Percentiles rank a stretch among this genome's conserved stretches.
Conservation (phyloP, 2,329 filamentous ascomycete species). For the Penicillium thymicola region DNA sequence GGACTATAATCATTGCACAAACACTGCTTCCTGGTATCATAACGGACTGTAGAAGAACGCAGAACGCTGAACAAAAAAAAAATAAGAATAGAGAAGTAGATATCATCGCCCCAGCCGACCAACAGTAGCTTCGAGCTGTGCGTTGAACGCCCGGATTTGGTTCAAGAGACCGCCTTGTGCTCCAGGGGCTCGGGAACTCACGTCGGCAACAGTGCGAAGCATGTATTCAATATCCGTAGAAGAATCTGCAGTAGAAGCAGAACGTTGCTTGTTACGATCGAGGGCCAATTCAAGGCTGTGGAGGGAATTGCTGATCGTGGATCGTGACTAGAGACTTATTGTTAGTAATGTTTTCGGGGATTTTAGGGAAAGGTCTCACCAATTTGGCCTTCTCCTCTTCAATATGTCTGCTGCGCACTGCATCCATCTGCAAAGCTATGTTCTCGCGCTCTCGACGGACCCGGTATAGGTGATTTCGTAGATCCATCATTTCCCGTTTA, state of each 20-base stretch:
- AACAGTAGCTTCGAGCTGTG: slow-evolving; percentile 39
- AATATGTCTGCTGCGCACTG: slow-evolving; percentile 42
- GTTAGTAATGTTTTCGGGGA: slow-evolving; percentile 8
- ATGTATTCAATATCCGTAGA: slow-evolving; percentile 42
- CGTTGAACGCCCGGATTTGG: slow-evolving; percentile 43
- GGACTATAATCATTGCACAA: not conserved
- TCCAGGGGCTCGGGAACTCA: slow-evolving; percentile 39
- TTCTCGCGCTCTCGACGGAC: slow-evolving; percentile 50
- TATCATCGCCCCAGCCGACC: slow-evolving; percentile 26
- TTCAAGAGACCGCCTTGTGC: slow-evolving; percentile 41
- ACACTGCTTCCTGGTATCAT: slow-evolving; percentile 7
- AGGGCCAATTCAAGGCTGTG: slow-evolving; percentile 43
- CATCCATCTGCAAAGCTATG: slow-evolving; percentile 50
- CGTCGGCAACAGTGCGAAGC: slow-evolving; percentile 41
- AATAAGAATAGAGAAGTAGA: slow-evolving; percentile 1
- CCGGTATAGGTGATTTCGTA: slow-evolving; percentile 48
- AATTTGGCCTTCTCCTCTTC: slow-evolving; percentile 37
- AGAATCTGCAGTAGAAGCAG: slow-evolving; percentile 20
- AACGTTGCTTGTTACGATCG: slow-evolving; percentile 35
- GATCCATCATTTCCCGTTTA: slow-evolving; percentile 44
- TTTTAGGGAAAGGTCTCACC: slow-evolving; percentile 23
- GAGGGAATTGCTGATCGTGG: slow-evolving; percentile 42
- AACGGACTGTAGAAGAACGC: not conserved
- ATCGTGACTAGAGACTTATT: slow-evolving; percentile 31
- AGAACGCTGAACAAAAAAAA: not conserved